Base-by-base conservation (phyloP, 23 red algal genomes). In the Gracilaria gracilis region DNA sequence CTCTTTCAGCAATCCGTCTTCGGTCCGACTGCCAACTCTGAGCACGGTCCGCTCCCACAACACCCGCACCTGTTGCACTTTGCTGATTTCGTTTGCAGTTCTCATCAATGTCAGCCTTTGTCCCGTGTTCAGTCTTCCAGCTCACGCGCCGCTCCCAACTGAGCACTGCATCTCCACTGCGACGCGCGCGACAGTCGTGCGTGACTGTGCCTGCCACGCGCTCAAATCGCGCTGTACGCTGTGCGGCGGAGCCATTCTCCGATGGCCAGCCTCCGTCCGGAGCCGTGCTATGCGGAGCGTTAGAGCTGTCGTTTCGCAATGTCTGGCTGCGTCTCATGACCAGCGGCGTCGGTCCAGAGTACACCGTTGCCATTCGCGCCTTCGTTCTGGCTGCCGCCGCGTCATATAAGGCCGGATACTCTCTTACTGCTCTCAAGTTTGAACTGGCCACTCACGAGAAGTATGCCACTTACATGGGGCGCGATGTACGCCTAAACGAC, bases 291-390 rank as follows among this genome's bases (percentile, higher is more conserved):
- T 70, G 81, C 72, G 78, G 72, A 24, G 83, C 76, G 15, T 83
- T 94, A 9, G 92, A 94, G 54, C 23, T 94, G 21, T 79, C 82
- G n/a, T 94, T 88, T 47, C 92, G 92, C 57, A 87, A 86, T 37
- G 92, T 94, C 17, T 94, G 92, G 92, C 13, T 94, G 32, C 92
- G 69, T 25, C 84, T 94, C 46, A 86, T 94, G 49, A 88, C 92
- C 31, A 39, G 50, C 34, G 92, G 92, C 44, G 84, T 88, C 16
- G 92, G 92, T 17, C 54, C 39, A 15, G 92, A 80, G 61, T 94
- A 94, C 77, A 82, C 79, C 11, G 12, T 51, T 21, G 92, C 92
- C 55, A 94, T 94, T 28, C 70, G 57, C 29, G 71, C 71, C 21
- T 94, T 94, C 61, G 84, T 94, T 33, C 61, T 94, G n/a, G 92